Conservation (phyloP, 2,329 filamentous ascomycete species). For the Sporothrix brunneoviolacea region DNA sequence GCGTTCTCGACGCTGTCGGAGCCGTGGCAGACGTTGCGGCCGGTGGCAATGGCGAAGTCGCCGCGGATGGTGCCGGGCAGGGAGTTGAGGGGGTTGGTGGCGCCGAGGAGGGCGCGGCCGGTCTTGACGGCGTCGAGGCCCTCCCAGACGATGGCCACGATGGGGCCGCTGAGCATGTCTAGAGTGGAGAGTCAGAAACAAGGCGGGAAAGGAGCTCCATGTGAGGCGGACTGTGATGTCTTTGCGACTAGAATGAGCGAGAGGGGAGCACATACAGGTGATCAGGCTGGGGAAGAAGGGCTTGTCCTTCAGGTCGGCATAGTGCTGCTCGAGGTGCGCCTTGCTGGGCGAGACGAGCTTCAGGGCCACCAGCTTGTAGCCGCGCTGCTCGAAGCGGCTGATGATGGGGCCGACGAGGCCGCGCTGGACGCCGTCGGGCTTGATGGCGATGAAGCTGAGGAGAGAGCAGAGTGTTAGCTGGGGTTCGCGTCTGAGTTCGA, state of each 20-base stretch:
- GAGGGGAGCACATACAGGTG: conserved; percentile 58
- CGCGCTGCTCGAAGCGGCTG: conserved; percentile 94
- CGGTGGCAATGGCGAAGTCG: conserved; percentile 78
- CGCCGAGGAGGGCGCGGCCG: conserved; percentile 89
- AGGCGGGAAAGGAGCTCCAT: too few species aligned
- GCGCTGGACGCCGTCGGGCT: conserved; percentile 98
- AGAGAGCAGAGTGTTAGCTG: conserved; percentile 14
- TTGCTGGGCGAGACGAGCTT: conserved; percentile 86
- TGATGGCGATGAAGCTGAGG: conserved; percentile 97
- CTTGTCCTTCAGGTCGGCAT: conserved; percentile 82
- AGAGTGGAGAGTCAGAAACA: too few species aligned
- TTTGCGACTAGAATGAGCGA: too few species aligned
- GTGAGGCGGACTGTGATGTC: too few species aligned
- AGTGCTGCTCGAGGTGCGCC: conserved; percentile 98
- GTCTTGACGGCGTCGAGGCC: conserved; percentile 99
- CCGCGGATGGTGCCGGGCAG: conserved; percentile 96
- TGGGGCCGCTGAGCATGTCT: conserved; percentile 97
- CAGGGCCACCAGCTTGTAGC: conserved; percentile 97
- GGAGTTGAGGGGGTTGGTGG: conserved; percentile 96
- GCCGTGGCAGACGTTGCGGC: conserved; percentile 99
- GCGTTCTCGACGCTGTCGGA: conserved; percentile 98
- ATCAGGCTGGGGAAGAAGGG: conserved; percentile 95
- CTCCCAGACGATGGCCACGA: conserved; percentile 99
- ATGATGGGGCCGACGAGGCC: conserved; percentile 98
- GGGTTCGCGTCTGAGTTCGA: too few species aligned